Evolutionary conservation across 2,329 filamentous ascomycete species (phyloP), one percentile per base, ranked within the genome.

Genomic region (Penicillium sp.): DNA sequence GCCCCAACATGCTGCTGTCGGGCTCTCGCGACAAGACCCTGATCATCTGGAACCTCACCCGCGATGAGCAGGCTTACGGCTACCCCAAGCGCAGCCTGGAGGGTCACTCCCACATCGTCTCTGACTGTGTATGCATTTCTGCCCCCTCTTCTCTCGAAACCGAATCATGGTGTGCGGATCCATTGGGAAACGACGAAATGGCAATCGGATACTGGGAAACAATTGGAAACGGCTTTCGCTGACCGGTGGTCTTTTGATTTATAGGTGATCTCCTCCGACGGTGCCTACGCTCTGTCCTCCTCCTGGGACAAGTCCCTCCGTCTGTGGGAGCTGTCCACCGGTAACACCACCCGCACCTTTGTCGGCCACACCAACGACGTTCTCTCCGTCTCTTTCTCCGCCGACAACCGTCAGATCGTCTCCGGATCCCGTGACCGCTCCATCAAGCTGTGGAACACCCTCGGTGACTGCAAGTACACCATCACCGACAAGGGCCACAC

Each of bases 371-470:
- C 87, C 86, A 96, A 96, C 87, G 95, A 98, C 78, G 93, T 99
- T 74, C 92, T 98, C 78, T 98, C 93, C 80, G 95, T 99, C 80
- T 97, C 93, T 72, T 99, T 99, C 90, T 98, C 95, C 74, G 95
- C 95, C 87, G 95, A 99, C 87, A 98, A 98, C 90, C 90, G 95
- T 79, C 95, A 98, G 87, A 98, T 99, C 82, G 95, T 98, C 75
- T 98, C 95, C 69, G 95, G 93, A 70, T 98, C 95, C 67, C 93
- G 95, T 80, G 95, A 99, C 86, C 90, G 92, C 80, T 91, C 90
- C 77, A 98, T 99, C 87, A 99, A 98, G 91, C 89, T 99, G 75
- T 99, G 95, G 95, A 99, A 99, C 87, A 99, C 95, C 74, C 91
- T 99, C 69, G 95, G 95, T 83, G 95, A 99, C 88, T 99, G 95